A percentile compares a stretch with the other conserved stretches of the same genome.
These are phyloP conservation scores for Aquilaria agallochum DNA, from an alignment of 441 rosid genomes.

Conservation along the genomic window DNA sequence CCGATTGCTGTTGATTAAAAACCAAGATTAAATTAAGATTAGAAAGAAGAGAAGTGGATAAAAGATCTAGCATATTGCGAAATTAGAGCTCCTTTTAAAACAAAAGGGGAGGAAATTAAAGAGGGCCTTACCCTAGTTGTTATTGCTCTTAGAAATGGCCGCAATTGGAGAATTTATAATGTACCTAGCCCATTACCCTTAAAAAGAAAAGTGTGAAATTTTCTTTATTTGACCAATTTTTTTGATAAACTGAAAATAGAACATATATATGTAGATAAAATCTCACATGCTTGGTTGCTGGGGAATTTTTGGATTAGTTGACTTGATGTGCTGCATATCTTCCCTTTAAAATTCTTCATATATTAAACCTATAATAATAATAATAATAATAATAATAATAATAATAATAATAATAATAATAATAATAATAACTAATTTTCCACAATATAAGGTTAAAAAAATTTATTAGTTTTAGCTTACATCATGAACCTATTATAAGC, in stretches of 20 bases:
- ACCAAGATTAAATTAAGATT: too few relatives aligned
- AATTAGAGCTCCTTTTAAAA: too few relatives aligned
- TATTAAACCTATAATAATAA: neutral
- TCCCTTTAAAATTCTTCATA: constrained; percentile 41
- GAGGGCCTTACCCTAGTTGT: constrained; percentile 38
- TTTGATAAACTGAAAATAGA: neutral
- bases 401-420: neutral
- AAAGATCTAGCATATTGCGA: too few relatives aligned
- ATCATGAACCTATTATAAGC: constrained; percentile 98
- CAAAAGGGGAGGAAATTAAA: too few relatives aligned
- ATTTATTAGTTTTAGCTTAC: constrained; percentile 28
- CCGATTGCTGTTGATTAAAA: too few relatives aligned
- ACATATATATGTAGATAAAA: neutral
- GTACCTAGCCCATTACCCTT: constrained; percentile 90
- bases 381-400: neutral
- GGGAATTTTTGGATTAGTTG: constrained; percentile 92
- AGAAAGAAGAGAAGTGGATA: too few relatives aligned
- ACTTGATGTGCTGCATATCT: constrained; percentile 98
- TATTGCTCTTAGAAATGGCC: constrained; percentile 58
- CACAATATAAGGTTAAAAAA: neutral
- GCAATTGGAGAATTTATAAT: constrained; percentile 68
- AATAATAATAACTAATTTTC: neutral
- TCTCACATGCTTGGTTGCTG: constrained; percentile 93
- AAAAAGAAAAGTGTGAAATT: neutral
- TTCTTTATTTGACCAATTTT: too few relatives aligned